Conservation (phyloP, 2,329 filamentous ascomycete species). For the Niveomyces coronatus region DNA sequence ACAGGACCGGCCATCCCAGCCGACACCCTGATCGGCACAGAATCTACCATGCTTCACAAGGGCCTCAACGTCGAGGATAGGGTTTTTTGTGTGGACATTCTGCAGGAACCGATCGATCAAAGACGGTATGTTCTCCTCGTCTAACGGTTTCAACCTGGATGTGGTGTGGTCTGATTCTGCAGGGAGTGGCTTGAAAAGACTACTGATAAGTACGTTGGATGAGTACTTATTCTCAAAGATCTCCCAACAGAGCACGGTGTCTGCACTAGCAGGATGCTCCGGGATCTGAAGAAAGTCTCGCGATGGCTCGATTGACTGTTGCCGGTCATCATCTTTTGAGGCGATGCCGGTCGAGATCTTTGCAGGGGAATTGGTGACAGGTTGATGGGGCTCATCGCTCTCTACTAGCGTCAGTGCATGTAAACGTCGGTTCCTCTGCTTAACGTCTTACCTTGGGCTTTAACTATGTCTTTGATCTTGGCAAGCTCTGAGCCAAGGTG, state of each 20-base stretch:
- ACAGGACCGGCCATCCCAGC: conserved; percentile 18
- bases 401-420: too few relatives aligned
- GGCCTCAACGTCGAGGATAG: conserved; percentile 15
- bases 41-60: conserved; percentile 14
- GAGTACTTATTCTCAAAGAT: conserved; percentile 13
- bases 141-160: conserved; percentile 9
- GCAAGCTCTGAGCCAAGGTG: conserved; percentile 12
- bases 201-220: conserved; percentile 11
- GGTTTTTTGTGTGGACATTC: conserved; percentile 19
- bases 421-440: too few relatives aligned
- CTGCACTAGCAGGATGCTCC: conserved; percentile 13
- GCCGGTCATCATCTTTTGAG: too few relatives aligned
- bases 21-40: conserved; percentile 16
- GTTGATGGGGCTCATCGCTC: too few relatives aligned
- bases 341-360: too few relatives aligned
- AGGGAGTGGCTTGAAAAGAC: conserved; percentile 10
- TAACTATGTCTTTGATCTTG: conserved; percentile 6
- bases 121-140: conserved; percentile 16
- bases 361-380: too few relatives aligned
- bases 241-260: conserved; percentile 14
- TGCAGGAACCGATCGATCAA: conserved; percentile 17
- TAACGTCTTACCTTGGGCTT: conserved; percentile 4
- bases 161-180: conserved; percentile 3
- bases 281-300: conserved; percentile 15
- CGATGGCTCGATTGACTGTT: conserved; percentile 10